Evolutionary conservation across 768 basidiomycete genomes (phyloP).

Genomic region (Cubamyces sp.): DNA sequence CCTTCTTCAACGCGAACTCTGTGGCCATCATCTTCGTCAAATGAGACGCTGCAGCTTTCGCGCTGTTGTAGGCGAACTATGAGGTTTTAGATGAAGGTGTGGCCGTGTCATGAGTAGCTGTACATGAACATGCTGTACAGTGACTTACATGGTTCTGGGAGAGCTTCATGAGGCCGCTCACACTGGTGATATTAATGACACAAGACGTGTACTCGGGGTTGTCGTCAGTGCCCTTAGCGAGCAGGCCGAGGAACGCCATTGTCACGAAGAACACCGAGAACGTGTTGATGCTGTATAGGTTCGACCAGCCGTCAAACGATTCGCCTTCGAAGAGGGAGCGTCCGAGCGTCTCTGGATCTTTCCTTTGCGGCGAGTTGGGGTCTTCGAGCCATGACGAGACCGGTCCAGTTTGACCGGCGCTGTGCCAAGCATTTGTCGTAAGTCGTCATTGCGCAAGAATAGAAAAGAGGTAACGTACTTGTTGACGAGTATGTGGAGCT

Average conservation of each 20-base stretch:
- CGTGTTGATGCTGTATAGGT: conserved; percentile 68
- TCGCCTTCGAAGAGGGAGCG: conserved; percentile 73
- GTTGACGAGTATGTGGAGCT: conserved; percentile 79
- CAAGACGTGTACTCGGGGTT: conserved; percentile 58
- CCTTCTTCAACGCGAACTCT: conserved; percentile 69
- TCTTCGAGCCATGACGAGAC: conserved; percentile 59
- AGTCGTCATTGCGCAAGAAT: neutral
- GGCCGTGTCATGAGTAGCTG: too few species aligned
- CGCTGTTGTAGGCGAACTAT: conserved; percentile 82
- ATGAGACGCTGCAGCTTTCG: conserved; percentile 78
- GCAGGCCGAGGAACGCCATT: conserved; percentile 73
- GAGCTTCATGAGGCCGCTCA: conserved; percentile 71
- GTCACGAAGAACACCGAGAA: conserved; percentile 81
- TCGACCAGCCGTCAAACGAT: conserved; percentile 62
- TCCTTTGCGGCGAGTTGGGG: conserved; percentile 57
- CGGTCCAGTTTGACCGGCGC: conserved; percentile 79
- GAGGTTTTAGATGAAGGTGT: neutral
- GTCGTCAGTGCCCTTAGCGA: conserved; percentile 73
- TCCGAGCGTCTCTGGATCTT: conserved; percentile 67
- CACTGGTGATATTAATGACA: conserved; percentile 79
- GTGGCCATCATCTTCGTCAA: conserved; percentile 79
- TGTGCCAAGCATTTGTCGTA: conserved; percentile 33
- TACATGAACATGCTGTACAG: neutral
- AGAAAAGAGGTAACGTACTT: conserved; percentile 53
- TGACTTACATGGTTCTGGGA: conserved; percentile 76